Conservation (phyloP, 768 basidiomycete genomes). For the Boletus vinaceobasis region DNA sequence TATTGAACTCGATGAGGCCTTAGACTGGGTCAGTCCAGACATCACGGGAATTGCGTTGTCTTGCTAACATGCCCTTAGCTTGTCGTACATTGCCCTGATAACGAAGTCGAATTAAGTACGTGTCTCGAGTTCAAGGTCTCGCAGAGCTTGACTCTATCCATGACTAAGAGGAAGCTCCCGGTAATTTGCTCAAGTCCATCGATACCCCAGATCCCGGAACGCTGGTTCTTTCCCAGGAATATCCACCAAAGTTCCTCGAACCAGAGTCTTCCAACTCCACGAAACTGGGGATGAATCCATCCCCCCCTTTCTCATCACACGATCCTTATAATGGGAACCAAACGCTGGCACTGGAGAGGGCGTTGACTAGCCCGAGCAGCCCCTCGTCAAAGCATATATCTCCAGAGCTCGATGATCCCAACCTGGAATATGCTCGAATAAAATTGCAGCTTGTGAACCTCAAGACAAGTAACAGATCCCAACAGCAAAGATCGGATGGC, state of each 20-base stretch:
- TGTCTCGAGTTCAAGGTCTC: not conserved
- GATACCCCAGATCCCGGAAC: constrained; percentile 3
- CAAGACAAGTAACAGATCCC: constrained; percentile 32
- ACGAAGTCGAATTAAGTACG: constrained; percentile 47
- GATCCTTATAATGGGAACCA: not conserved
- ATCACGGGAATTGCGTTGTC: not conserved
- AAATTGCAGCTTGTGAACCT: constrained; percentile 55
- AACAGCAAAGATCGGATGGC: constrained; percentile 24
- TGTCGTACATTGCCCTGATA: constrained; percentile 57
- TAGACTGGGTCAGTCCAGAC: constrained; percentile 73
- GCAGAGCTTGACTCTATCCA: not conserved
- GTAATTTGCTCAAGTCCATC: constrained; percentile 7
- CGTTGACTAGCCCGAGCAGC: constrained; percentile 3
- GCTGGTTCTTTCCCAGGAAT: not conserved
- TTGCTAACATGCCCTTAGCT: constrained; percentile 44
- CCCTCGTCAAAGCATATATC: constrained; percentile 31
- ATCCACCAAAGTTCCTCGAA: not conserved
- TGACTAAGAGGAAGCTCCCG: constrained; percentile 12
- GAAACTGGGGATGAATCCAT: constrained; percentile 40
- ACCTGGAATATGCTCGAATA: constrained; percentile 56
- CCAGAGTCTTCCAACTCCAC: constrained; percentile 6
- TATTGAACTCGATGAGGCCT: constrained; percentile 81
- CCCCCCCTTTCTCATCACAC: constrained; percentile 37
- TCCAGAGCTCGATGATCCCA: constrained; percentile 52
- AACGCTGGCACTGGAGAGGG: not conserved